Evolutionary conservation across 225 moss, liverwort and hornwort genomes (phyloP).

Genomic region (Bryoerythrophyllum caledonicum): DNA sequence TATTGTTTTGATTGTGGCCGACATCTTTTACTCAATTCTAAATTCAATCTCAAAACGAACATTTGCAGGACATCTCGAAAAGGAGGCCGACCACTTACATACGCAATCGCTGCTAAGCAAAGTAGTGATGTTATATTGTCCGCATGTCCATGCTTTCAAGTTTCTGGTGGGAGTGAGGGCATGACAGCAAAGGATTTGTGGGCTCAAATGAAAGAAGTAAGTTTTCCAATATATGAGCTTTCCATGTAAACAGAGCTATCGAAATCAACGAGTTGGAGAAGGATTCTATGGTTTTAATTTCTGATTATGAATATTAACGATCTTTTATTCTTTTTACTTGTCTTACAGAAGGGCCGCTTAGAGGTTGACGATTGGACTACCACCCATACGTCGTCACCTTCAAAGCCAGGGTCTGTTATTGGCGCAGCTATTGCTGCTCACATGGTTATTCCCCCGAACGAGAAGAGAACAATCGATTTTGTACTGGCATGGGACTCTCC

Average conservation of each 20-base stretch:
- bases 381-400: constrained; percentile 55
- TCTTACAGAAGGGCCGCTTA: constrained; percentile 65
- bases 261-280: not conserved
- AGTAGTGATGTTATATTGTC: constrained; percentile 73
- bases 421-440: constrained; percentile 88
- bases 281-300: not conserved
- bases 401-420: constrained; percentile 74
- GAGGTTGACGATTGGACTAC: constrained; percentile 57
- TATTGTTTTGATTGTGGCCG: not conserved
- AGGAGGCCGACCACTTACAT: constrained; percentile 73
- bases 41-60: constrained; percentile 6
- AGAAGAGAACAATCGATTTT: constrained; percentile 84
- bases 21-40: not conserved
- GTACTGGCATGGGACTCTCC: constrained; percentile 93
- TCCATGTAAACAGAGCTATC: not conserved
- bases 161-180: constrained; percentile 68
- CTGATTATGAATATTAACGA: not conserved
- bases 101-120: constrained; percentile 83
- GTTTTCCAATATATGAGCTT: too few relatives aligned
- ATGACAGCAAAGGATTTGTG: constrained; percentile 86
- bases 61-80: constrained; percentile 72
- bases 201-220: constrained; percentile 80
- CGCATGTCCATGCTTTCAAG: constrained; percentile 80
- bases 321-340: constrained; percentile 3
- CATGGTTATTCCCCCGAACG: constrained; percentile 71